Percentiles rank a stretch among this genome's conserved stretches.
These are phyloP conservation scores for Pythium brachiatum DNA, from an alignment of 352 stramenopile genomes.

Conservation along the genomic window DNA sequence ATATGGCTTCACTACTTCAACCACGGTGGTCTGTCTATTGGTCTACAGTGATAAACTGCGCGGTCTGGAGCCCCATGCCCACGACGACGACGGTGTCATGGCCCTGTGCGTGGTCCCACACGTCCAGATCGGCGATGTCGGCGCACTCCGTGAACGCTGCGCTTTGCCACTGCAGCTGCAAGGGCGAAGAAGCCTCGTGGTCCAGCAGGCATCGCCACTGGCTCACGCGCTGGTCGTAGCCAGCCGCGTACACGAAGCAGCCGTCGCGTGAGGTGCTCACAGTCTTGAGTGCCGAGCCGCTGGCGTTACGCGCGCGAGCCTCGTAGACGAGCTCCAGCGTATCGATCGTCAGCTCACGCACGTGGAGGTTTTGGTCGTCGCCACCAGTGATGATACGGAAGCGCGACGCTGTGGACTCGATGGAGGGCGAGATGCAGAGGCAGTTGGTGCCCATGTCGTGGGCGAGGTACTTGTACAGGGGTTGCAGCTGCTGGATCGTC, in stretches of 20 bases:
- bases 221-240: slow-evolving; percentile 87
- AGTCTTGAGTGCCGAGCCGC: slow-evolving; percentile 80
- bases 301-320: slow-evolving; percentile 53
- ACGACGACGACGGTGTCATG: slow-evolving; percentile 52
- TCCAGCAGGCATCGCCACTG: slow-evolving; percentile 43
- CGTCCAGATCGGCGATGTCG: slow-evolving; percentile 68
- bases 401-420: slow-evolving; percentile 14
- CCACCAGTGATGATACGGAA: slow-evolving; percentile 76
- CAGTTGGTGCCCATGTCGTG: slow-evolving; percentile 86
- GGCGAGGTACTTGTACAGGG: slow-evolving; percentile 56
- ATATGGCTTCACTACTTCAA: slow-evolving; percentile 7
- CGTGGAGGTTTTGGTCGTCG: slow-evolving; percentile 72
- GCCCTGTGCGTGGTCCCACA: slow-evolving; percentile 23
- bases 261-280: slow-evolving; percentile 46
- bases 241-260: slow-evolving; percentile 51
- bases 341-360: slow-evolving; percentile 39
- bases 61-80: slow-evolving; percentile 72
- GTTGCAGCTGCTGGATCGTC: slow-evolving; percentile 32
- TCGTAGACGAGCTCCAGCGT: slow-evolving; percentile 36
- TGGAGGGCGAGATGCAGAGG: slow-evolving; percentile 41
- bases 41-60: slow-evolving; percentile 34
- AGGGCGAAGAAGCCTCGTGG: background rate
- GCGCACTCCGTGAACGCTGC: slow-evolving; percentile 75
- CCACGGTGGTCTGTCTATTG: background rate
- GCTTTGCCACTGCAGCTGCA: slow-evolving; percentile 47